Conservation (phyloP, 495 filamentous ascomycete genomes). For the Echria macrotheca region DNA sequence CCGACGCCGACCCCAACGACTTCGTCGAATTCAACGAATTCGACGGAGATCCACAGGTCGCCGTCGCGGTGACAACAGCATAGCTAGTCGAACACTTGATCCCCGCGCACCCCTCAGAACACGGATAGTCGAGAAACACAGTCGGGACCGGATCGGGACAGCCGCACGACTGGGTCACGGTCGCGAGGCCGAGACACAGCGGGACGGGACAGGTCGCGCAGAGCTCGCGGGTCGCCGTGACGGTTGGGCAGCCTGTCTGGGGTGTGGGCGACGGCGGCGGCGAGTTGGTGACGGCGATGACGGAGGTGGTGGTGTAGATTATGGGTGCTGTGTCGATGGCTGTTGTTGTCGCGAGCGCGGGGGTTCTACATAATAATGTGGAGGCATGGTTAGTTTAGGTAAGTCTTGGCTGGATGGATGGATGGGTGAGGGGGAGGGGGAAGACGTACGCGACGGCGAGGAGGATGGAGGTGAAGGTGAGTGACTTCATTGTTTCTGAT, state of each 20-base stretch:
- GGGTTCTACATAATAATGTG: not conserved
- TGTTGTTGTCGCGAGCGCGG: not conserved
- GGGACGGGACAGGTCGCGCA: constrained; percentile 21
- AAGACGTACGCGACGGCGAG: not conserved
- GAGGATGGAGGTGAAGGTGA: not conserved
- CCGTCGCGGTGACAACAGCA: constrained; percentile 3
- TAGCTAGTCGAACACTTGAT: constrained; percentile 19
- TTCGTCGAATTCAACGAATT: too few species aligned
- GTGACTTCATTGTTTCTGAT: constrained; percentile 1
- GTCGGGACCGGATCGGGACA: constrained; percentile 19
- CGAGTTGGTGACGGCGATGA: not conserved
- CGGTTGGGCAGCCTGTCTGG: constrained; percentile 21
- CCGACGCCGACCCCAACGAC: not conserved
- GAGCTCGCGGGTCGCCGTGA: constrained; percentile 20
- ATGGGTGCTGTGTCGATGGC: too few species aligned
- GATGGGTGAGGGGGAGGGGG: not conserved
- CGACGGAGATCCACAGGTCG: not conserved
- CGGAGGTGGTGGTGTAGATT: not conserved
- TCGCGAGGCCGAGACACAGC: constrained; percentile 31
- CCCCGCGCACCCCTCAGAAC: constrained; percentile 11
- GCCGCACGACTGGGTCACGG: constrained; percentile 24
- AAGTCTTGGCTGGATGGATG: not conserved
- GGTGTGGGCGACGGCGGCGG: not conserved
- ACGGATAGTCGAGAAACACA: constrained; percentile 20
- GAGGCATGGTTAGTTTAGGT: not conserved